Conservation (phyloP, 2,329 filamentous ascomycete genomes). For the Ceratocystis lukuohia region DNA sequence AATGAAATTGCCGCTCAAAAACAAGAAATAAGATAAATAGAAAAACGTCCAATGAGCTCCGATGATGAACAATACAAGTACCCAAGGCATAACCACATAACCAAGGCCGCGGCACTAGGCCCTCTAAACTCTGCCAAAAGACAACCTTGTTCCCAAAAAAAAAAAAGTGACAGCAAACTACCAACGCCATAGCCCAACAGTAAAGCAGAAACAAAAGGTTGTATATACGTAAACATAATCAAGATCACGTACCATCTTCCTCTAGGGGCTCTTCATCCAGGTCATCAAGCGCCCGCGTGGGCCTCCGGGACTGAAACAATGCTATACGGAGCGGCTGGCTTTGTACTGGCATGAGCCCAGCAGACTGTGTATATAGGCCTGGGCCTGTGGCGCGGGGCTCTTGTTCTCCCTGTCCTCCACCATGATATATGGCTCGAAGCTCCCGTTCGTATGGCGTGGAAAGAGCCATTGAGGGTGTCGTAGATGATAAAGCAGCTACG, state of each 20-base stretch:
- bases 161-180: background rate
- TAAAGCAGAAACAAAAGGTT: slow-evolving; percentile 3
- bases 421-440: slow-evolving; percentile 21
- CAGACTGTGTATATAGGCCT: background rate
- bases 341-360: slow-evolving; percentile 1
- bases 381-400: background rate
- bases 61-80: background rate
- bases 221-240: slow-evolving; percentile 12
- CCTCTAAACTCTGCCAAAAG: background rate
- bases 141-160: background rate
- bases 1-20: background rate
- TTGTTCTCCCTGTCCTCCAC: slow-evolving; percentile 19
- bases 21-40: slow-evolving; percentile 1
- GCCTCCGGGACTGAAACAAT: slow-evolving; percentile 15
- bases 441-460: slow-evolving; percentile 32
- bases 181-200: background rate
- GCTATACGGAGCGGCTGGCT: slow-evolving; percentile 10
- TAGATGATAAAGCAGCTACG: slow-evolving; percentile 29
- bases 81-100: slow-evolving; percentile 10
- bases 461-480: slow-evolving; percentile 32
- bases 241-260: slow-evolving; percentile 5
- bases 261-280: slow-evolving; percentile 13
- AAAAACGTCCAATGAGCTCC: background rate
- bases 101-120: background rate
- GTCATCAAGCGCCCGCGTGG: slow-evolving; percentile 9